These are phyloP conservation scores for Debaryomycetaceae sp. DNA, from an alignment of 1,139 yeast genomes.

Conservation along the genomic window DNA sequence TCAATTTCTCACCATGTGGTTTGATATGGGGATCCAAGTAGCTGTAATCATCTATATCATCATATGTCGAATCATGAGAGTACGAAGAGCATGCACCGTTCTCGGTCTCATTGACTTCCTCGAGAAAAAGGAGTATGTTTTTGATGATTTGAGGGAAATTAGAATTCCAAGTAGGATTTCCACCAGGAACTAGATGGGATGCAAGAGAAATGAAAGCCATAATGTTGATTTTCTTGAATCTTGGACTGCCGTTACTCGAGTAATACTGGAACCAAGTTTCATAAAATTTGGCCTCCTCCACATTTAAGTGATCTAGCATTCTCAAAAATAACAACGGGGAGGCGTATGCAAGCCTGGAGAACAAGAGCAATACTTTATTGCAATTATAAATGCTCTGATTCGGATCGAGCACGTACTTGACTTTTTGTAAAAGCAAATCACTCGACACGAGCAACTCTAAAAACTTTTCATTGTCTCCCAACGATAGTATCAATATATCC, in stretches of 20 bases:
- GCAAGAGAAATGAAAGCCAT: constrained; percentile 54
- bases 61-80: constrained; percentile 53
- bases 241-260: constrained; percentile 62
- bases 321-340: constrained; percentile 44
- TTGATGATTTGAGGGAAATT: constrained; percentile 39
- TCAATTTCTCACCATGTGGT: constrained; percentile 55
- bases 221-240: constrained; percentile 59
- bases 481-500: constrained; percentile 49
- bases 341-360: constrained; percentile 51
- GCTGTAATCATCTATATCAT: constrained; percentile 47
- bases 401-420: constrained; percentile 46
- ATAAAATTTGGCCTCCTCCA: constrained; percentile 23
- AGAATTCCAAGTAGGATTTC: constrained; percentile 13
- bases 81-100: constrained; percentile 64
- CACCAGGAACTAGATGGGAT: constrained; percentile 19
- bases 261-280: constrained; percentile 33
- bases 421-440: constrained; percentile 44
- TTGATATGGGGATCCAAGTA: constrained; percentile 45
- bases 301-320: constrained; percentile 28
- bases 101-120: constrained; percentile 64
- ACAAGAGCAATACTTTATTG: constrained; percentile 50
- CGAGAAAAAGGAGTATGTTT: constrained; percentile 58
- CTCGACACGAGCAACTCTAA: constrained; percentile 40
- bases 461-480: constrained; percentile 23
- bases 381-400: constrained; percentile 46